A percentile compares a stretch with the other conserved stretches of the same genome.
These are phyloP conservation scores for Suillus fuscotomentosus DNA, from an alignment of 768 basidiomycete species.

Conservation along the genomic window DNA sequence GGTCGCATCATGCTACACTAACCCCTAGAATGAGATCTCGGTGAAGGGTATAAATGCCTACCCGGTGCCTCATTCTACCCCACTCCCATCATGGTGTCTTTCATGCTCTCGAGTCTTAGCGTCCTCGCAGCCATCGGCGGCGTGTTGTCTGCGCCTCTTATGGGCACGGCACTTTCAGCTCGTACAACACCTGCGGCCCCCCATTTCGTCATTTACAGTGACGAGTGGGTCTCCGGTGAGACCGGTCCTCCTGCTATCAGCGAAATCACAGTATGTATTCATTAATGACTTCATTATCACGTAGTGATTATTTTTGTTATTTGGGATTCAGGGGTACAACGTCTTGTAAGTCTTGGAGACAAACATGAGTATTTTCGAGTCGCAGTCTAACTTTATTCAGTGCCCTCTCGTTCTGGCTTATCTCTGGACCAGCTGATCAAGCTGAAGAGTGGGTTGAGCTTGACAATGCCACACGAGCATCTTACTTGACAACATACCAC, in stretches of 20 bases:
- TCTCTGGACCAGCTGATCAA: constrained; percentile 58
- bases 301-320: background rate
- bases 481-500: constrained; percentile 51
- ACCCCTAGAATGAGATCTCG: background rate
- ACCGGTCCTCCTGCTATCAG: constrained; percentile 36
- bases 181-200: constrained; percentile 30
- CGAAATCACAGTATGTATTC: constrained; percentile 27
- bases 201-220: constrained; percentile 40
- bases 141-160: background rate
- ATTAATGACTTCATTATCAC: background rate
- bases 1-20: background rate
- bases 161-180: background rate
- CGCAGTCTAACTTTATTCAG: constrained; percentile 19
- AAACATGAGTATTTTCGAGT: background rate
- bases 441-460: constrained; percentile 53
- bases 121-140: constrained; percentile 2
- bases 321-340: constrained; percentile 47
- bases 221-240: constrained; percentile 36
- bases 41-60: constrained; percentile 7
- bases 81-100: constrained; percentile 4
- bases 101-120: constrained; percentile 3
- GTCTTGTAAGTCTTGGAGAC: constrained; percentile 44
- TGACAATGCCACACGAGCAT: constrained; percentile 42
- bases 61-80: background rate
- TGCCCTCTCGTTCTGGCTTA: constrained; percentile 53